phyloP scores from a whole-genome alignment of 352 stramenopile genomes.

The Peronosclerospora sorghi region DNA sequence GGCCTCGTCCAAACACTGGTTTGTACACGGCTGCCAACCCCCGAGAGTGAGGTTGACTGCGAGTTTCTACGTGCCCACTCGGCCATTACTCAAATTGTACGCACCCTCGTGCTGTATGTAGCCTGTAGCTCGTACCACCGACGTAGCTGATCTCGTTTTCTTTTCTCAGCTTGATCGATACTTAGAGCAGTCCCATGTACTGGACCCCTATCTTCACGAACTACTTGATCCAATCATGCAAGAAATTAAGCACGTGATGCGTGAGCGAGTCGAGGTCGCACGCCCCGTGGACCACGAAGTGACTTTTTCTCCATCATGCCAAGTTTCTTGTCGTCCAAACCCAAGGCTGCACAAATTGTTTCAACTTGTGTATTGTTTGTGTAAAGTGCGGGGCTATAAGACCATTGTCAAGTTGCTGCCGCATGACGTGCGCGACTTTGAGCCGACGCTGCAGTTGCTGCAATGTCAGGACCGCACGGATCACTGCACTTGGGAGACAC shows the following conservation, averaged over 20 bases:
- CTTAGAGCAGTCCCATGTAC: constrained; percentile 80
- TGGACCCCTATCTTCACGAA: constrained; percentile 82
- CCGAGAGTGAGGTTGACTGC: constrained; percentile 36
- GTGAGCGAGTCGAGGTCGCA: constrained; percentile 14
- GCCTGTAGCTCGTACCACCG: neutral
- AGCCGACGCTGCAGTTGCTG: constrained; percentile 87
- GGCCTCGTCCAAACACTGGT: constrained; percentile 32
- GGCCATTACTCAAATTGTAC: constrained; percentile 40
- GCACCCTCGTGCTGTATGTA: constrained; percentile 1
- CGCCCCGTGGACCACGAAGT: constrained; percentile 4
- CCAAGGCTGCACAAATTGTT: constrained; percentile 78
- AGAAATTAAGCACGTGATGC: constrained; percentile 50
- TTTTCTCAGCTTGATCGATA: constrained; percentile 67
- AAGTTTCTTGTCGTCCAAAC: constrained; percentile 65
- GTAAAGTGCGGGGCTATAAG: constrained; percentile 95
- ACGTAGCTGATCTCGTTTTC: neutral
- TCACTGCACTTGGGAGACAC: constrained; percentile 55
- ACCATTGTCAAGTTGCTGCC: constrained; percentile 92
- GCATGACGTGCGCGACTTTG: constrained; percentile 93
- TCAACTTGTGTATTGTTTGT: constrained; percentile 91
- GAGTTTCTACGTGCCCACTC: constrained; percentile 30
- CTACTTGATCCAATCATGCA: constrained; percentile 58
- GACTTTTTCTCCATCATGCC: constrained; percentile 66
- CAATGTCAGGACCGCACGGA: constrained; percentile 82
- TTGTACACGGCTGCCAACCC: constrained; percentile 11